phyloP scores from a whole-genome alignment of 495 filamentous ascomycete genomes.

The Daldinia concentrica region DNA sequence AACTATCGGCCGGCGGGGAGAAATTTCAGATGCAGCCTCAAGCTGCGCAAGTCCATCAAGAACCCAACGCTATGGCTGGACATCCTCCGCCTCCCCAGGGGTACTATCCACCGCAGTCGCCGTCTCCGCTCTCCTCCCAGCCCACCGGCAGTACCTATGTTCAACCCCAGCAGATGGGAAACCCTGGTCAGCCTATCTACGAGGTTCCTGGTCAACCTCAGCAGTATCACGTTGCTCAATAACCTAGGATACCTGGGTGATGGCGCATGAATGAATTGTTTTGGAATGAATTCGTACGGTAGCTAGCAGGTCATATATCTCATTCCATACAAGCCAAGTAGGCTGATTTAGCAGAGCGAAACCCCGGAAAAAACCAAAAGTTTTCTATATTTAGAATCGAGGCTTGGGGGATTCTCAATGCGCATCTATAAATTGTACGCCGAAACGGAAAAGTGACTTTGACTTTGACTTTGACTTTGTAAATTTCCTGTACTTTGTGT shows the following conservation, averaged over 20 bases:
- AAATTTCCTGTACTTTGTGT: not conserved
- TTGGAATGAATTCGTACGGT: not conserved
- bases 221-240: conserved; percentile 16
- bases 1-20: conserved; percentile 7
- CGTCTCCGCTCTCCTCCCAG: conserved; percentile 38
- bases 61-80: conserved; percentile 7
- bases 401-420: not conserved
- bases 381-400: not conserved
- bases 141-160: conserved; percentile 32
- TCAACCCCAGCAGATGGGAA: conserved; percentile 31
- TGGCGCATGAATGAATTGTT: not conserved
- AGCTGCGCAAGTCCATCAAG: conserved; percentile 37
- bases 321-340: not conserved
- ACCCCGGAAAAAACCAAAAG: not conserved
- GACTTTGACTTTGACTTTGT: conserved; percentile 7
- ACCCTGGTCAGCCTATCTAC: conserved; percentile 29
- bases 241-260: not conserved
- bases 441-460: conserved; percentile 9
- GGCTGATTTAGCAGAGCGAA: not conserved
- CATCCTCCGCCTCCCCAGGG: conserved; percentile 17
- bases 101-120: conserved; percentile 33
- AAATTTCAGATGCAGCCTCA: conserved; percentile 42
- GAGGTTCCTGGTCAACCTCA: conserved; percentile 25
- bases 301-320: not conserved
- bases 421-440: not conserved